Percentiles rank a stretch among this genome's conserved stretches.
phyloP scores from a whole-genome alignment of 108 stramenopile genomes.

The Epipyxis sp. region DNA sequence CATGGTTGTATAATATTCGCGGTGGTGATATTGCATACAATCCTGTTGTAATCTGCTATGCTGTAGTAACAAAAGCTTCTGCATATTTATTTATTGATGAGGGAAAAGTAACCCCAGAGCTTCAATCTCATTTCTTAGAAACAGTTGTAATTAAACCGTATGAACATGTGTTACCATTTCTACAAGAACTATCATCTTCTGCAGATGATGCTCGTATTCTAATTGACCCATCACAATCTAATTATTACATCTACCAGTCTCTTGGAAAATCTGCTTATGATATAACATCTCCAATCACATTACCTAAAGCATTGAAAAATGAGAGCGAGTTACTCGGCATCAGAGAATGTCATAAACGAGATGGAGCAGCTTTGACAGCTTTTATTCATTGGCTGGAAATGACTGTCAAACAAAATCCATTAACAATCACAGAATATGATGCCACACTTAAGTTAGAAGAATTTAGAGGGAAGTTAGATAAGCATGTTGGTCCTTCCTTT shows the following conservation, averaged over 20 bases:
- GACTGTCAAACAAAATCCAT: slow-evolving; percentile 11
- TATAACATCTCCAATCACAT: slow-evolving; percentile 71
- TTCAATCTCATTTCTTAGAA: slow-evolving; percentile 31
- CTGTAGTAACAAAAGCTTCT: slow-evolving; percentile 65
- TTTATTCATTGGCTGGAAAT: slow-evolving; percentile 83
- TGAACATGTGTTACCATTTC: slow-evolving; percentile 54
- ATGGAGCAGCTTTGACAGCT: slow-evolving; percentile 87
- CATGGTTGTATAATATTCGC: slow-evolving; percentile 88
- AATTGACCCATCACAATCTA: slow-evolving; percentile 8
- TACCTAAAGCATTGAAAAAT: slow-evolving; percentile 91
- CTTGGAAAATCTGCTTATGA: slow-evolving; percentile 19
- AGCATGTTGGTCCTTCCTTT: slow-evolving; percentile 59
- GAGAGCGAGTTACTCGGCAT: slow-evolving; percentile 83
- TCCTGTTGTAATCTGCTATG: slow-evolving; percentile 88
- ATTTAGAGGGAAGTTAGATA: slow-evolving; percentile 46
- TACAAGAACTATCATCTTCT: slow-evolving; percentile 57
- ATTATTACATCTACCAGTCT: background rate
- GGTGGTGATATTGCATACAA: slow-evolving; percentile 71
- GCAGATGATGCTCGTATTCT: slow-evolving; percentile 24
- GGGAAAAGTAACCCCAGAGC: slow-evolving; percentile 26
- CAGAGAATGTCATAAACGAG: slow-evolving; percentile 80
- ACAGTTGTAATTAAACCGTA: slow-evolving; percentile 37
- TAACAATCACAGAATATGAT: slow-evolving; percentile 72
- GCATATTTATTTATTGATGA: slow-evolving; percentile 43
- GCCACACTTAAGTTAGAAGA: slow-evolving; percentile 77